phyloP scores from a whole-genome alignment of 2,329 filamentous ascomycete species.

The Drechslerella stenobrocha region DNA sequence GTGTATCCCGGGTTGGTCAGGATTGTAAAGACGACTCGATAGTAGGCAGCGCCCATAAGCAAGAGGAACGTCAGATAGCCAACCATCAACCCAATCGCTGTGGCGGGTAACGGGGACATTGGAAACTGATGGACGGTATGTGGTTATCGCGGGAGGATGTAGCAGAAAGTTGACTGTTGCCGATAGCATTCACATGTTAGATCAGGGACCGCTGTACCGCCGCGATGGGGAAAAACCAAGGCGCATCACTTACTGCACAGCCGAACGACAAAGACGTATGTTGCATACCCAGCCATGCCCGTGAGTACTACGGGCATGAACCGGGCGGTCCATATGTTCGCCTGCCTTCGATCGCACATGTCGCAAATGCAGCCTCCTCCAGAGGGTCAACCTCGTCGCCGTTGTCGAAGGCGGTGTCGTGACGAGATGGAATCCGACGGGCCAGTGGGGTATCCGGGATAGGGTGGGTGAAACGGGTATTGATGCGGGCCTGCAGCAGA shows the following conservation, averaged over 20 bases:
- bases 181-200: slow-evolving; percentile 5
- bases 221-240: slow-evolving; percentile 6
- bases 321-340: slow-evolving; percentile 61
- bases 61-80: slow-evolving; percentile 73
- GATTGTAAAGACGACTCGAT: slow-evolving; percentile 71
- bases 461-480: slow-evolving; percentile 23
- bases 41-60: slow-evolving; percentile 68
- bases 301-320: slow-evolving; percentile 71
- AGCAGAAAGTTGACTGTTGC: slow-evolving; percentile 38
- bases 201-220: too few relatives aligned
- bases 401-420: slow-evolving; percentile 14
- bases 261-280: slow-evolving; percentile 69
- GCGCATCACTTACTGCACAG: slow-evolving; percentile 65
- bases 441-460: slow-evolving; percentile 14
- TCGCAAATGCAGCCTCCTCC: background rate
- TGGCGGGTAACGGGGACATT: slow-evolving; percentile 55
- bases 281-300: slow-evolving; percentile 68
- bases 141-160: slow-evolving; percentile 27
- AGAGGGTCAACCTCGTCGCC: background rate
- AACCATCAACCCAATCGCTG: slow-evolving; percentile 70
- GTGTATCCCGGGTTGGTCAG: slow-evolving; percentile 72
- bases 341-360: slow-evolving; percentile 43
- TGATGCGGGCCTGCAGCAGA: slow-evolving; percentile 18
- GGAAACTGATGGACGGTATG: background rate
- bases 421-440: slow-evolving; percentile 14